Evolutionary conservation across 2,329 filamentous ascomycete species (phyloP).

Genomic region (Beauveria pseudobassiana): DNA sequence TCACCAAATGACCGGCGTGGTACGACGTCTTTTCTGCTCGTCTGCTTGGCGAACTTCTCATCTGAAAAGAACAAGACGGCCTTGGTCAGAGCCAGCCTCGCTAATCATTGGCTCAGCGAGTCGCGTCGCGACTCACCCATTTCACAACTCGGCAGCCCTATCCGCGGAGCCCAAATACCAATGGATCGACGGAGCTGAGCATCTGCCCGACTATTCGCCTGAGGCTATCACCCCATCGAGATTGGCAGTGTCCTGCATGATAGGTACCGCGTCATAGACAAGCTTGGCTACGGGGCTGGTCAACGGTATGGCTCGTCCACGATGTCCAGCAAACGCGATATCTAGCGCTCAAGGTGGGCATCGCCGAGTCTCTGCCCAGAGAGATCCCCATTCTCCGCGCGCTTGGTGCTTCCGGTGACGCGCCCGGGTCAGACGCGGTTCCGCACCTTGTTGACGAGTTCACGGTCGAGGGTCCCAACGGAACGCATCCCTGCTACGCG

Average conservation of each 20-base stretch:
- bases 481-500: slow-evolving; percentile 3
- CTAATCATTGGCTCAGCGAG: no score
- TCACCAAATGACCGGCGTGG: no score
- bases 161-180: no score
- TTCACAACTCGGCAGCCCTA: no score
- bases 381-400: neutral
- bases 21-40: no score
- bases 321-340: neutral
- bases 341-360: slow-evolving; percentile 12
- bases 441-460: slow-evolving; percentile 7
- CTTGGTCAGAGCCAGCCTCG: no score
- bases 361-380: slow-evolving; percentile 3
- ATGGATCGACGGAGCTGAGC: neutral
- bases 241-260: slow-evolving; percentile 3
- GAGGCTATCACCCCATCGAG: slow-evolving; percentile 10
- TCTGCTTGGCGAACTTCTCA: no score
- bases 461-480: neutral
- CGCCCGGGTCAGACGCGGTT: neutral
- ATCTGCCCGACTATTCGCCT: neutral
- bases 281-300: slow-evolving; percentile 13
- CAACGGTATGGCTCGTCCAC: slow-evolving; percentile 14
- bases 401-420: neutral
- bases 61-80: no score
- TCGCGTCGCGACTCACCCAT: no score
- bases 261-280: slow-evolving; percentile 14